Conservation (phyloP, 345 rosid species). For the Lepidium didymum region DNA sequence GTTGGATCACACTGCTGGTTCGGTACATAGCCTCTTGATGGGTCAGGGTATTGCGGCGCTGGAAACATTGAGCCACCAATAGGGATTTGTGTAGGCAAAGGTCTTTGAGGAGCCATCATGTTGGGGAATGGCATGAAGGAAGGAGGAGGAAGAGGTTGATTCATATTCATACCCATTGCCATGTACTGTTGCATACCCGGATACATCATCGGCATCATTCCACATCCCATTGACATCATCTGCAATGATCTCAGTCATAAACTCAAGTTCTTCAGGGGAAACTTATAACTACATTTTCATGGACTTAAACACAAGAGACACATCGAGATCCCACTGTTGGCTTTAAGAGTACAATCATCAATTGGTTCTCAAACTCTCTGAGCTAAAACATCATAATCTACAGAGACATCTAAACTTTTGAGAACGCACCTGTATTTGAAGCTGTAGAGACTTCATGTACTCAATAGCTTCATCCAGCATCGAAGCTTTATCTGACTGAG, state of each 20-base stretch:
- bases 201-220: constrained; percentile 74
- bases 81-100: constrained; percentile 49
- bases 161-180: constrained; percentile 63
- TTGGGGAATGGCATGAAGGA: constrained; percentile 69
- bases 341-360: not conserved
- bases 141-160: constrained; percentile 32
- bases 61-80: constrained; percentile 49
- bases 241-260: constrained; percentile 26
- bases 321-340: not conserved
- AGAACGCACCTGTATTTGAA: constrained; percentile 26
- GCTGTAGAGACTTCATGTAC: constrained; percentile 32
- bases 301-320: not conserved
- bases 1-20: constrained; percentile 41
- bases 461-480: constrained; percentile 36
- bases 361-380: not conserved
- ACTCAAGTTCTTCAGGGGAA: not conserved
- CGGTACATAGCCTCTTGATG: constrained; percentile 40
- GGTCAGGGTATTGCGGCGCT: constrained; percentile 54
- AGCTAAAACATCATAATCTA: too few relatives aligned
- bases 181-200: constrained; percentile 57
- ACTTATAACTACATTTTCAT: not conserved
- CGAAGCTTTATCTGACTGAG: constrained; percentile 34
- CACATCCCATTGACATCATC: constrained; percentile 91
- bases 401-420: not conserved
- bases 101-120: constrained; percentile 43